Evolutionary conservation across 345 rosid species (phyloP).

Genomic region (Brassica nigra): DNA sequence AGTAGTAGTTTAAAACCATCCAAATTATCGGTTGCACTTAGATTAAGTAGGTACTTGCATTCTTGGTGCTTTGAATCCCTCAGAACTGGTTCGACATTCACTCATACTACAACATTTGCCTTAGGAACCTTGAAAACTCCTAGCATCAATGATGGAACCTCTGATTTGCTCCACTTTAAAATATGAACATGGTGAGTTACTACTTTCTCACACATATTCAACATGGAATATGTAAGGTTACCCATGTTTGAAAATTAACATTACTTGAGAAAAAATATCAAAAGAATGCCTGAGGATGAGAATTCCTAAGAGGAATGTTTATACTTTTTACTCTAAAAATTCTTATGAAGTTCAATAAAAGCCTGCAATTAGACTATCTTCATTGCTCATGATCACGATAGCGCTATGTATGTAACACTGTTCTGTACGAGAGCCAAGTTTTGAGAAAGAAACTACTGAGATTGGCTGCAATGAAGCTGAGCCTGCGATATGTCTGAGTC

Average conservation of each 20-base stretch:
- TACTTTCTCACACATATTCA: neutral
- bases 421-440: conserved; percentile 30
- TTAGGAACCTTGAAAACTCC: too few species aligned
- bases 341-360: neutral
- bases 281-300: neutral
- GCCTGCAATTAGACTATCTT: neutral
- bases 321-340: conserved; percentile 2
- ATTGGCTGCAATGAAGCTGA: conserved; percentile 27
- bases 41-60: too few species aligned
- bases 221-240: too few species aligned
- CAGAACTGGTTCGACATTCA: too few species aligned
- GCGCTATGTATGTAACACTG: conserved; percentile 14
- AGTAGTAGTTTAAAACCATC: too few species aligned
- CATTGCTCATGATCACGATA: conserved; percentile 24
- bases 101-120: too few species aligned
- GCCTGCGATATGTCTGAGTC: conserved; percentile 10
- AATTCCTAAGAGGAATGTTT: neutral
- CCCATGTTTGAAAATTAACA: neutral
- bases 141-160: conserved; percentile 41
- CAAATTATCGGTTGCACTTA: too few species aligned
- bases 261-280: neutral
- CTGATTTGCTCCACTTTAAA: conserved; percentile 37
- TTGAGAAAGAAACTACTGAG: conserved; percentile 28
- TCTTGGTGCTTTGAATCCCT: too few species aligned
- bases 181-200: conserved; percentile 8